phyloP scores from a whole-genome alignment of 257 asterid species.

The Solanum chiquidenum region DNA sequence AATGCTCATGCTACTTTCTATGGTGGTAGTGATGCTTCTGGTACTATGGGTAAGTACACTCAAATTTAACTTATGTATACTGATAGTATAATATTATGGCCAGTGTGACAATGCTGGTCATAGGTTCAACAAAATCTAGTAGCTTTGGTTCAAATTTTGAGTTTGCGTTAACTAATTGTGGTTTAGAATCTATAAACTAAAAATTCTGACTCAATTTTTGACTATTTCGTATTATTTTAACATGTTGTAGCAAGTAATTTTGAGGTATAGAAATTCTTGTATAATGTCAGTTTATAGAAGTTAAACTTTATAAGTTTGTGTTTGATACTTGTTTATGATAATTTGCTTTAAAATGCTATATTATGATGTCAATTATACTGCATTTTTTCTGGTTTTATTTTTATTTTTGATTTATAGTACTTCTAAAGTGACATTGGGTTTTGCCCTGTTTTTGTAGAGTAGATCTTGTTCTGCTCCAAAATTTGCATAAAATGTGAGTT shows the following conservation, averaged over 20 bases:
- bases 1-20: constrained; percentile 5
- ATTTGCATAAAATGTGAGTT: neutral
- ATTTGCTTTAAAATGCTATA: neutral
- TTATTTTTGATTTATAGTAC: neutral
- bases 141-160: neutral
- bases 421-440: neutral
- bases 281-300: neutral
- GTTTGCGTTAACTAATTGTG: too few relatives aligned
- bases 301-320: neutral
- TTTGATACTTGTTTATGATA: neutral
- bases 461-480: neutral
- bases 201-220: neutral
- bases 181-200: too few relatives aligned
- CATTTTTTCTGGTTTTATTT: neutral
- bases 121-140: too few relatives aligned
- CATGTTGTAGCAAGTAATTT: neutral
- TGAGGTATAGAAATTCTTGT: neutral
- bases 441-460: neutral
- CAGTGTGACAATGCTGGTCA: neutral
- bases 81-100: neutral
- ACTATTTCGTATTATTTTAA: neutral
- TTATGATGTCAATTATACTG: neutral
- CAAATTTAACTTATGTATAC: neutral
- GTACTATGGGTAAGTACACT: neutral
- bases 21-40: constrained; percentile 5